A percentile compares a stretch with the other conserved stretches of the same genome.
phyloP scores from a whole-genome alignment of 2,329 filamentous ascomycete species.

The Diplodia mutila region DNA sequence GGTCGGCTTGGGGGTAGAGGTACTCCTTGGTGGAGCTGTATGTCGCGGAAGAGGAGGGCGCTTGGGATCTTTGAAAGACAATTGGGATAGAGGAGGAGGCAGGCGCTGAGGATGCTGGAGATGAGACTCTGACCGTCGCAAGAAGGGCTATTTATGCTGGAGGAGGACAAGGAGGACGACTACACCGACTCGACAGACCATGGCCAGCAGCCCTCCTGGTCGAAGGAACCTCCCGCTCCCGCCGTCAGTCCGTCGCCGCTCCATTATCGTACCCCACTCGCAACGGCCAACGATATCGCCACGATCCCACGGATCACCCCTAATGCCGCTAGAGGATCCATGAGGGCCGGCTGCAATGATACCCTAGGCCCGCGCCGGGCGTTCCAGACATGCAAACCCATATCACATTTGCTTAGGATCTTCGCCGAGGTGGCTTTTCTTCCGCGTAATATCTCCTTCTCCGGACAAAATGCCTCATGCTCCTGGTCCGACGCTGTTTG shows the following conservation, averaged over 20 bases:
- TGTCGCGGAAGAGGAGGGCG: slow-evolving; percentile 22
- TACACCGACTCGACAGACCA: slow-evolving; percentile 35
- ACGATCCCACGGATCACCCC: slow-evolving; percentile 49
- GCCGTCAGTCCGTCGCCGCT: slow-evolving; percentile 43
- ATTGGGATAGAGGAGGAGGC: slow-evolving; percentile 20
- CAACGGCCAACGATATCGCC: slow-evolving; percentile 49
- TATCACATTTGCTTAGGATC: slow-evolving; percentile 48
- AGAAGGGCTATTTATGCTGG: slow-evolving; percentile 47
- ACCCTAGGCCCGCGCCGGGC: slow-evolving; percentile 48
- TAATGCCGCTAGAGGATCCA: slow-evolving; percentile 48
- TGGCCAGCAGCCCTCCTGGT: slow-evolving; percentile 36
- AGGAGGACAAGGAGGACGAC: slow-evolving; percentile 31
- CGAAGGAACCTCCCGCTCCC: slow-evolving; percentile 41
- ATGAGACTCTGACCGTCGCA: slow-evolving; percentile 25
- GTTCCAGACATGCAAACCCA: slow-evolving; percentile 47
- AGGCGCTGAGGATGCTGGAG: slow-evolving; percentile 23
- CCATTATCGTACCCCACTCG: slow-evolving; percentile 48
- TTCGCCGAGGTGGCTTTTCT: slow-evolving; percentile 49
- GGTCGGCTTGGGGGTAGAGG: slow-evolving; percentile 3
- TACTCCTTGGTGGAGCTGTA: not conserved
- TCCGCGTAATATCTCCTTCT: slow-evolving; percentile 49
- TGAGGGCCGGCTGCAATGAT: slow-evolving; percentile 49
- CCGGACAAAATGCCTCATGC: slow-evolving; percentile 45
- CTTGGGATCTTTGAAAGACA: slow-evolving; percentile 11
- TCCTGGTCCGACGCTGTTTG: slow-evolving; percentile 43